These are phyloP conservation scores for Metschnikowia cerradonensis DNA, from an alignment of 805 yeast genomes.

Conservation along the genomic window DNA sequence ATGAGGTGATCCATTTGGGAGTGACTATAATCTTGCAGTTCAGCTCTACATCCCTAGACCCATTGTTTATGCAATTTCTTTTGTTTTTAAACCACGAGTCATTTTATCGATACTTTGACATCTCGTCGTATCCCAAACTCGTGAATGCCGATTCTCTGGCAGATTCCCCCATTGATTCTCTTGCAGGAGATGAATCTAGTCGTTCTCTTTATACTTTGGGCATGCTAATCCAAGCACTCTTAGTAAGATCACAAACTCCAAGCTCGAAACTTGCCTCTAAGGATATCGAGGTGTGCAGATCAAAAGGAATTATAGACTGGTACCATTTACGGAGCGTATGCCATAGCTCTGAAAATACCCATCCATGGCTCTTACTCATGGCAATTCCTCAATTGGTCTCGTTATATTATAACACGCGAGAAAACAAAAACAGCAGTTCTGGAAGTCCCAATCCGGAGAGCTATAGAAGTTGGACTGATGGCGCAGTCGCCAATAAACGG, in stretches of 20 bases:
- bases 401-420: conserved; percentile 27
- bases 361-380: conserved; percentile 39
- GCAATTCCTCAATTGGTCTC: conserved; percentile 33
- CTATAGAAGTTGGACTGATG: neutral
- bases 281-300: conserved; percentile 13
- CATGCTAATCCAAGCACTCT: conserved; percentile 21
- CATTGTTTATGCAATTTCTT: conserved; percentile 25
- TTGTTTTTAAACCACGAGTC: conserved; percentile 43
- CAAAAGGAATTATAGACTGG: conserved; percentile 17
- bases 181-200: neutral
- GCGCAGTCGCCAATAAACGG: conserved; percentile 18
- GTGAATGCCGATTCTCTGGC: conserved; percentile 17
- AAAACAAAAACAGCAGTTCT: neutral
- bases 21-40: conserved; percentile 31
- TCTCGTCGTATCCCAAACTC: conserved; percentile 22
- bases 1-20: conserved; percentile 38
- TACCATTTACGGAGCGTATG: conserved; percentile 23
- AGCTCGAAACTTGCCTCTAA: conserved; percentile 11
- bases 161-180: conserved; percentile 2
- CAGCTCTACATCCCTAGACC: conserved; percentile 40
- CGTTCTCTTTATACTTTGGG: conserved; percentile 19
- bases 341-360: conserved; percentile 17
- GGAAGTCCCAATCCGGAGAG: too few species aligned
- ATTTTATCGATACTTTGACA: conserved; percentile 33
- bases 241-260: conserved; percentile 14